These are phyloP conservation scores for Dryas octopetala DNA, from an alignment of 306 rosid species.

Conservation along the genomic window DNA sequence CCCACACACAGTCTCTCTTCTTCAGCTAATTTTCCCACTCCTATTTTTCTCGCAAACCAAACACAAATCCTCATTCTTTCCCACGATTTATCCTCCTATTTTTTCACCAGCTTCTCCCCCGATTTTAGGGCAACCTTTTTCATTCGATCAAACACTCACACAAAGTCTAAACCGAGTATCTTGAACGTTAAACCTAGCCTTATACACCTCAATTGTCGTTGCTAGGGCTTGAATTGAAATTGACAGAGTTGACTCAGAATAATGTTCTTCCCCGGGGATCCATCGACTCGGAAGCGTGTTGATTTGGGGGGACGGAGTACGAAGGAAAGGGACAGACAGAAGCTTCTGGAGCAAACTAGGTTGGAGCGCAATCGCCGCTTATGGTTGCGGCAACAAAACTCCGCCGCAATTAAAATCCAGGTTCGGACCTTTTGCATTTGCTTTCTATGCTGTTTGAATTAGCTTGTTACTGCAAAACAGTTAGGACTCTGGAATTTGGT, in stretches of 20 bases:
- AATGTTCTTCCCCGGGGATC: slow-evolving; percentile 95
- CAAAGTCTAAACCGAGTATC: not conserved
- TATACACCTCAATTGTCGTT: not conserved
- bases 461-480: not conserved
- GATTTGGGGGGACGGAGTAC: slow-evolving; percentile 94
- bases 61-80: not conserved
- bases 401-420: slow-evolving; percentile 78
- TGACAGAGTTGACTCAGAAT: slow-evolving; percentile 18
- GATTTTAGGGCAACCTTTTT: not conserved
- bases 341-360: slow-evolving; percentile 87
- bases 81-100: not conserved
- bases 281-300: slow-evolving; percentile 87
- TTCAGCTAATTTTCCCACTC: not conserved
- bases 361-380: slow-evolving; percentile 75
- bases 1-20: not conserved
- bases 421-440: slow-evolving; percentile 29
- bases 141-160: slow-evolving; percentile 4
- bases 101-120: not conserved
- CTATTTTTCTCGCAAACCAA: not conserved
- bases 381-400: slow-evolving; percentile 65
- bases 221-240: slow-evolving; percentile 33
- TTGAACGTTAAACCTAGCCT: not conserved
- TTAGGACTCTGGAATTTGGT: not conserved
- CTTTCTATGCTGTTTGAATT: not conserved
- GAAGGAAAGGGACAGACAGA: slow-evolving; percentile 85